Conservation (phyloP, 805 yeast genomes). For the Saccharomyces mikatae region DNA sequence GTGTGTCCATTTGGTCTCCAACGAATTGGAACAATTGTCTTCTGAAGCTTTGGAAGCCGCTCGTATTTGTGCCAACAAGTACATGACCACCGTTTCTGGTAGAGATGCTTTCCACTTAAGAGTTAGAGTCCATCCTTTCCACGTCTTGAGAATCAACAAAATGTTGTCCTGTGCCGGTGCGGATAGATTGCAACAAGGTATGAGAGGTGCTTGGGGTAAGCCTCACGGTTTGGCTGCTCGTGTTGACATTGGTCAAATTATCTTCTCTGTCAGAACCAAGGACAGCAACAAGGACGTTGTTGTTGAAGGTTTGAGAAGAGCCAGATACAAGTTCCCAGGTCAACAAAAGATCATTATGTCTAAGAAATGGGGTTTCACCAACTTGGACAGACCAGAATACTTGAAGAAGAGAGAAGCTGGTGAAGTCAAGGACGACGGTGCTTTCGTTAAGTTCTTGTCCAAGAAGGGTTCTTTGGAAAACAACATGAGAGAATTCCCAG, state of each 20-base stretch:
- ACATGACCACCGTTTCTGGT: constrained; percentile 95
- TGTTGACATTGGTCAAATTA: constrained; percentile 96
- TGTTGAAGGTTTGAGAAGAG: constrained; percentile 99
- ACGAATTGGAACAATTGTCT: constrained; percentile 98
- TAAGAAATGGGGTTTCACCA: constrained; percentile 99
- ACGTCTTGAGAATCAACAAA: constrained; percentile 99
- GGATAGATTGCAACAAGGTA: constrained; percentile 99
- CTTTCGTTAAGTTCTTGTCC: constrained; percentile 97
- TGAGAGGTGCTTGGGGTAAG: constrained; percentile 99
- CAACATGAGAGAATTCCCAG: constrained; percentile 92
- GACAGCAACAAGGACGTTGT: constrained; percentile 96
- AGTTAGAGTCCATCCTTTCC: constrained; percentile 99
- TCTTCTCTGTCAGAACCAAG: constrained; percentile 96
- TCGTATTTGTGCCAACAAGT: constrained; percentile 99
- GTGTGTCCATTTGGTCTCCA: constrained; percentile 98
- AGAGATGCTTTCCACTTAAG: constrained; percentile 99
- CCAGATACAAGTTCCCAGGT: constrained; percentile 99
- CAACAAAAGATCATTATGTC: constrained; percentile 99
- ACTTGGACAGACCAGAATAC: constrained; percentile 96
- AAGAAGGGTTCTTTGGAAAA: constrained; percentile 90
- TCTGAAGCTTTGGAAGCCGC: constrained; percentile 99
- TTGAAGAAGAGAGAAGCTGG: constrained; percentile 89
- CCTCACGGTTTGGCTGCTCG: constrained; percentile 99
- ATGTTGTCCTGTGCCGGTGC: constrained; percentile 99
- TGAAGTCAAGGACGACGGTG: constrained; percentile 99